phyloP scores from a whole-genome alignment of 192 early-diverging fungal species.

The Lobosporangium transversale region DNA sequence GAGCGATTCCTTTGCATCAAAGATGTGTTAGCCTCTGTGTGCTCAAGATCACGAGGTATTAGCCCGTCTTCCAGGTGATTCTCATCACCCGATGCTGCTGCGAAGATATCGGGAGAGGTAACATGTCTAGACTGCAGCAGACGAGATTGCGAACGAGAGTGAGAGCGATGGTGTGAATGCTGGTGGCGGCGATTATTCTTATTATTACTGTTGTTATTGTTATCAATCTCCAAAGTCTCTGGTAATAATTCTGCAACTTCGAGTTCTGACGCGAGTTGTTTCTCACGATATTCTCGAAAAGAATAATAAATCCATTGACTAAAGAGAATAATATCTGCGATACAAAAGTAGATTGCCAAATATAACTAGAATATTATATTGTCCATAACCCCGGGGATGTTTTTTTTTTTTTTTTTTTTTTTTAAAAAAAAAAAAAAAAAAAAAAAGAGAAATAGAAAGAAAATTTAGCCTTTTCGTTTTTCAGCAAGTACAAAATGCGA shows the following conservation, averaged over 20 bases:
- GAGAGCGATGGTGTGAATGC: constrained; percentile 8
- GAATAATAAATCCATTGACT: constrained; percentile 57
- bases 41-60: constrained; percentile 2
- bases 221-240: constrained; percentile 15
- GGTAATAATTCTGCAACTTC: constrained; percentile 10
- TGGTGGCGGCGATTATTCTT: no score
- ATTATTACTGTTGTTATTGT: constrained; percentile 10
- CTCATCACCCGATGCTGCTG: no score
- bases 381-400: no score
- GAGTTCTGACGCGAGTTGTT: constrained; percentile 10
- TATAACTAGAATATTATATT: constrained; percentile 55
- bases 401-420: no score
- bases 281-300: constrained; percentile 17
- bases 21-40: constrained; percentile 7
- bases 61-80: no score
- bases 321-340: constrained; percentile 52
- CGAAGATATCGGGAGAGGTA: no score
- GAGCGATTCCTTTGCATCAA: constrained; percentile 16
- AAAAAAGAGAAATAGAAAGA: background rate
- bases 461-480: no score
- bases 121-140: no score
- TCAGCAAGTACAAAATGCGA: background rate
- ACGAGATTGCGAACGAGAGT: constrained; percentile 10
- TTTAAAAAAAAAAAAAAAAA: constrained; percentile 13
- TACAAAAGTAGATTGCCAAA: constrained; percentile 61